Percentiles rank a stretch among this genome's conserved stretches.
Evolutionary conservation across 2,329 filamentous ascomycete species (phyloP).

Genomic region (Exophiala phaeomuriformis): DNA sequence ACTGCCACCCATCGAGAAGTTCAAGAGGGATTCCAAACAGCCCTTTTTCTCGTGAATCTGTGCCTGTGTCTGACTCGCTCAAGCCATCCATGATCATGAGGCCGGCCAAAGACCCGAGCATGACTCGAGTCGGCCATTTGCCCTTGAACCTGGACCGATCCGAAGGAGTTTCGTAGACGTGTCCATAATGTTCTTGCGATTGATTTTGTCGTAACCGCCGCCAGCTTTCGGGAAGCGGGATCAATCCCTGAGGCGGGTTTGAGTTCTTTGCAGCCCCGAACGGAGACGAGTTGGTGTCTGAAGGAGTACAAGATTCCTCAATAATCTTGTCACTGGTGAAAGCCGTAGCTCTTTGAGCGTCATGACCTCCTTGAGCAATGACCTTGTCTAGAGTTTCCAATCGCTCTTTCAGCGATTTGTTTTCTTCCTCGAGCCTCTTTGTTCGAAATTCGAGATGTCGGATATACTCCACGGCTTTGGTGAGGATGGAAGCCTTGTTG

Average conservation of each 20-base stretch:
- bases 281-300: neutral
- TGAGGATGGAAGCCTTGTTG: slow-evolving; percentile 94
- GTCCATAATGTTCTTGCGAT: slow-evolving; percentile 26
- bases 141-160: slow-evolving; percentile 42
- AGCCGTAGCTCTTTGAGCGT: slow-evolving; percentile 23
- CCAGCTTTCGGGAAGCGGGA: slow-evolving; percentile 40
- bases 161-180: slow-evolving; percentile 33
- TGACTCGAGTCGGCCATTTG: slow-evolving; percentile 62
- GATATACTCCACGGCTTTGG: slow-evolving; percentile 95
- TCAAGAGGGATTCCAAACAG: slow-evolving; percentile 59
- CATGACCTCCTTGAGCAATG: slow-evolving; percentile 40
- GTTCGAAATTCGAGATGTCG: slow-evolving; percentile 88
- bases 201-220: slow-evolving; percentile 36
- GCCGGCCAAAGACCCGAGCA: slow-evolving; percentile 86
- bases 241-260: slow-evolving; percentile 37
- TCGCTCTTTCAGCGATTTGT: slow-evolving; percentile 67
- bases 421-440: slow-evolving; percentile 72
- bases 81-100: slow-evolving; percentile 86
- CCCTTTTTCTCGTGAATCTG: slow-evolving; percentile 58
- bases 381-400: slow-evolving; percentile 70
- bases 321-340: slow-evolving; percentile 27
- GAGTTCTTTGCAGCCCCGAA: slow-evolving; percentile 38
- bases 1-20: slow-evolving; percentile 45
- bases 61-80: slow-evolving; percentile 57
- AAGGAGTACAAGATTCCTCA: slow-evolving; percentile 13